A percentile compares a stretch with the other conserved stretches of the same genome.
These are phyloP conservation scores for Blastomyces parvus DNA, from an alignment of 2,329 filamentous ascomycete species.

Conservation along the genomic window DNA sequence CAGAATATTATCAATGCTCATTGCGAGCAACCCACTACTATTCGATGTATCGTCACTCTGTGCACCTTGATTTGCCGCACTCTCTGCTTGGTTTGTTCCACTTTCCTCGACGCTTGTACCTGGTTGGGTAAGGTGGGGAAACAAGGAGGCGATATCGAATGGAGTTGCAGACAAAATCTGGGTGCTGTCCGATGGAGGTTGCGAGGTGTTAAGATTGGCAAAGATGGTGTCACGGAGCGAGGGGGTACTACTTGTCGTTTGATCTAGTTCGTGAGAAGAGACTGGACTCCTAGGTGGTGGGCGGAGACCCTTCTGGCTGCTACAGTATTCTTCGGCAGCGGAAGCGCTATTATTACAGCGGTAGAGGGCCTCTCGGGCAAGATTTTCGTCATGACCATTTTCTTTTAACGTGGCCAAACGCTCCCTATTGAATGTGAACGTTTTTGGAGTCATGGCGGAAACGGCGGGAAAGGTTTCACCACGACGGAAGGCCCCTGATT, in stretches of 20 bases:
- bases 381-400: constrained; percentile 47
- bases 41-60: constrained; percentile 25
- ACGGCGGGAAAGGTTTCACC: constrained; percentile 49
- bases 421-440: constrained; percentile 45
- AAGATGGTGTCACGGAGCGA: constrained; percentile 12
- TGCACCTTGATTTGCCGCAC: constrained; percentile 11
- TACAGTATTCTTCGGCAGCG: constrained; percentile 65
- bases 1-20: constrained; percentile 37
- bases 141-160: constrained; percentile 13
- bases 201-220: constrained; percentile 3
- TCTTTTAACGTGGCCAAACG: constrained; percentile 37
- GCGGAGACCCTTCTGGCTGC: constrained; percentile 49
- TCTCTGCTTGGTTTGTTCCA: not conserved
- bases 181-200: not conserved
- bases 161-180: not conserved
- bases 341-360: constrained; percentile 60
- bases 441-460: constrained; percentile 39
- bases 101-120: constrained; percentile 4
- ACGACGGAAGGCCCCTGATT: constrained; percentile 55
- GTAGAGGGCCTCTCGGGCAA: constrained; percentile 72
- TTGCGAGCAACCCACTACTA: constrained; percentile 31
- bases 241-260: constrained; percentile 16
- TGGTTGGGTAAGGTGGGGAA: constrained; percentile 14
- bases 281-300: constrained; percentile 58
- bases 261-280: constrained; percentile 47